Conservation (phyloP, 441 rosid species). For the Euphorbia corollata region DNA sequence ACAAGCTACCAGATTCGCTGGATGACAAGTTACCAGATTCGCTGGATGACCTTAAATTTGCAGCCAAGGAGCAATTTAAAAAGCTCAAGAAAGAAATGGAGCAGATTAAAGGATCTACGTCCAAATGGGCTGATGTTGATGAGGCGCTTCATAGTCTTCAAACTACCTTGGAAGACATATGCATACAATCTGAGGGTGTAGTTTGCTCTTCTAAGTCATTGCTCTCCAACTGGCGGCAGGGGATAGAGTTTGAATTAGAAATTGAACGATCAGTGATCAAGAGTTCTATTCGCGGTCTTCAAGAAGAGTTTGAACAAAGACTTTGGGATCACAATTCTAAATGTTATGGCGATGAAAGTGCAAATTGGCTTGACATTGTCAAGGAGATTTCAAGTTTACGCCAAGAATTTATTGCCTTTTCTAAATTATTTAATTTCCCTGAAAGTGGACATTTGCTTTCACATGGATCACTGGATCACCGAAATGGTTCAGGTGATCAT, state of each 20-base stretch:
- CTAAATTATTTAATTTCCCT: constrained; percentile 39
- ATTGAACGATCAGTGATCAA: constrained; percentile 44
- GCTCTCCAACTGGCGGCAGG: constrained; percentile 43
- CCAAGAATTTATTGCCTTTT: constrained; percentile 58
- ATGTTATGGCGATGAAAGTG: constrained; percentile 29
- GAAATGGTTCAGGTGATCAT: constrained; percentile 52
- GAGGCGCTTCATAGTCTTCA: constrained; percentile 42
- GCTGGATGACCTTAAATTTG: constrained; percentile 32
- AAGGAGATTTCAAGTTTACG: constrained; percentile 62
- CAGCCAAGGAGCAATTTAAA: constrained; percentile 43
- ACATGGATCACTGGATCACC: constrained; percentile 53
- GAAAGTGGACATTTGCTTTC: constrained; percentile 49
- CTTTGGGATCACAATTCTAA: constrained; percentile 36
- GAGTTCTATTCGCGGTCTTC: constrained; percentile 42
- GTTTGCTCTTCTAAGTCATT: constrained; percentile 34
- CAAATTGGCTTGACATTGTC: constrained; percentile 36
- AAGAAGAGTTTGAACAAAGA: constrained; percentile 51
- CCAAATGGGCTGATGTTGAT: constrained; percentile 40
- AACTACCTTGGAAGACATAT: constrained; percentile 37
- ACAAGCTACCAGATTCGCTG: constrained; percentile 30
- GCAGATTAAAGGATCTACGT: constrained; percentile 32
- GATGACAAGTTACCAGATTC: constrained; percentile 29
- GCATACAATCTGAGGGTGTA: constrained; percentile 28
- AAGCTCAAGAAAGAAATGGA: constrained; percentile 56
- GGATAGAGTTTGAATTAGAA: constrained; percentile 42